These are phyloP conservation scores for Phoma sp. DNA, from an alignment of 2,329 filamentous ascomycete genomes.

Conservation along the genomic window DNA sequence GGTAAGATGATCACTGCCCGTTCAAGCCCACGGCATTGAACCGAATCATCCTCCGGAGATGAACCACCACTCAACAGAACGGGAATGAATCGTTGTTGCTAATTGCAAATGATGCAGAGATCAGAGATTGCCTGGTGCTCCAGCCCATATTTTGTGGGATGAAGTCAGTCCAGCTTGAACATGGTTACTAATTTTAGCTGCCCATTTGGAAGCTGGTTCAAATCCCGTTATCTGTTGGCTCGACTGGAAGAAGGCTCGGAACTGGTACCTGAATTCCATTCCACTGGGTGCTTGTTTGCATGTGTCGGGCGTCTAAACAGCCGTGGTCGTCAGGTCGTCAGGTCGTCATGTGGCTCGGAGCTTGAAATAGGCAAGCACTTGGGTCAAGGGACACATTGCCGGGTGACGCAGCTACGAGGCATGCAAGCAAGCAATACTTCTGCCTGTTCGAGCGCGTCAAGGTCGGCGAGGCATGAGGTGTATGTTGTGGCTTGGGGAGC, in stretches of 20 bases:
- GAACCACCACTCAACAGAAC: conserved; percentile 11
- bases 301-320: background rate
- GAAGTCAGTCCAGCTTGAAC: no score
- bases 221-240: no score
- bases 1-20: conserved; percentile 11
- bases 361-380: conserved; percentile 11
- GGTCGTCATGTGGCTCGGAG: conserved; percentile 13
- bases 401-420: conserved; percentile 1
- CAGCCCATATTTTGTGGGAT: no score
- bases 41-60: conserved; percentile 9
- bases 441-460: conserved; percentile 18
- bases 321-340: no score
- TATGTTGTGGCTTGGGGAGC: conserved; percentile 12
- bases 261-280: background rate
- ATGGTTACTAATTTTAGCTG: no score
- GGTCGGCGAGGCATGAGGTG: conserved; percentile 9
- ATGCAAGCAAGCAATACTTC: conserved; percentile 22
- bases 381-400: conserved; percentile 11
- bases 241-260: background rate
- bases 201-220: no score
- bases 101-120: background rate
- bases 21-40: conserved; percentile 14
- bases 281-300: background rate
- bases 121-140: background rate
- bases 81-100: background rate